Percentiles rank a stretch among this genome's conserved stretches.
Conservation (phyloP, 2,329 filamentous ascomycete species). For the Trichoderma atroviride region DNA sequence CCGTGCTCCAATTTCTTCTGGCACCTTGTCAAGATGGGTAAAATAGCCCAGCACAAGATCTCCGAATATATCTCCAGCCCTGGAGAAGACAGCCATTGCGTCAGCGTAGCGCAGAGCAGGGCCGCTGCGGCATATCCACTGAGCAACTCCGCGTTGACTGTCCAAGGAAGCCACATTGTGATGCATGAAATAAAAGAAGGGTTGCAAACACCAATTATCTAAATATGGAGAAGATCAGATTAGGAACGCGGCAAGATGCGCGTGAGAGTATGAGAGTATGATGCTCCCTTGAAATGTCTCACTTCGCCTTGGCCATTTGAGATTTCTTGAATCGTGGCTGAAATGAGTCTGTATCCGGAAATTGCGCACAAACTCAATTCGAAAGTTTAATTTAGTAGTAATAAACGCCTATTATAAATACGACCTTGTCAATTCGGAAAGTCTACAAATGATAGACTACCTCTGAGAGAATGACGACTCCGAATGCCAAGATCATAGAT, state of each 20-base stretch:
- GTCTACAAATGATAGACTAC: neutral
- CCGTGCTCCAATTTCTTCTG: neutral
- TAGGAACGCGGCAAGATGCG: neutral
- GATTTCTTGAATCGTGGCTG: constrained; percentile 2
- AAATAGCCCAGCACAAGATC: constrained; percentile 11
- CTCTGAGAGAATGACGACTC: too few species aligned
- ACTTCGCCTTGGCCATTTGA: neutral
- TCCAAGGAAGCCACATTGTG: constrained; percentile 7
- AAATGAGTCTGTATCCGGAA: neutral
- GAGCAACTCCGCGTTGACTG: neutral
- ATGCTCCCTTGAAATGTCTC: constrained; percentile 4
- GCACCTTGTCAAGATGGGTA: neutral
- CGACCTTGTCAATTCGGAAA: neutral
- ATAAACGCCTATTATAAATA: neutral
- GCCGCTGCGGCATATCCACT: constrained; percentile 10
- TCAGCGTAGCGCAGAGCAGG: constrained; percentile 10
- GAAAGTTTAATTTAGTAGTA: neutral
- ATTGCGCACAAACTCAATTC: neutral
- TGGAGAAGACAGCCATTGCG: constrained; percentile 9
- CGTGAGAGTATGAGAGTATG: neutral
- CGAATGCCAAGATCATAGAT: neutral
- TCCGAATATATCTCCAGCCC: constrained; percentile 14
- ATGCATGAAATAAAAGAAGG: neutral
- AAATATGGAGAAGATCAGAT: neutral
- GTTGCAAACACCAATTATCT: neutral